Base-by-base conservation (phyloP, 257 asterid genomes). In the Nicotiana paniculata region DNA sequence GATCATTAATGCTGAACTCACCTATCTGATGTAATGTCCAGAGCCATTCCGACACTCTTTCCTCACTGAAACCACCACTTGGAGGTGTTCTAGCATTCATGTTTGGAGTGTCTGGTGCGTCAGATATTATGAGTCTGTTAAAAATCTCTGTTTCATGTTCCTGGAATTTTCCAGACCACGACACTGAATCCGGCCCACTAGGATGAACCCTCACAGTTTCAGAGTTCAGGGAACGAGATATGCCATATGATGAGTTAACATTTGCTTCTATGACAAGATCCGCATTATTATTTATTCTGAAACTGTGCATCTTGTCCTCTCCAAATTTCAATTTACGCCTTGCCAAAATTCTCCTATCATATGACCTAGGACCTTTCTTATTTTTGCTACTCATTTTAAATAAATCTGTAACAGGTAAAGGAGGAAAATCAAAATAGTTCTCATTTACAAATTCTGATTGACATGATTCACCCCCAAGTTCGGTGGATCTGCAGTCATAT, bases 1-100 rank as follows among this genome's bases (percentile, higher is more conserved):
- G 55, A 65, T 11, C 76, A 51, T 21, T 81, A 66, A 81, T 81
- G 26, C 63, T 51, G 63, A 75, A 51, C 63, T 82, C 87, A 94
- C 99, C 98, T 87, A 96, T 96, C 82, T 92, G 93, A 85, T 96
- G 99, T 84, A 96, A 89, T 70, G 98, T 94, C 99, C 99, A 96
- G 70, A 94, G 99, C 99, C 99, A 96, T 86, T 96, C 98, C 37
- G 99, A 93, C 68, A 90, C 97, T 88, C 89, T 93, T 70, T 92
- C 97, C 75, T 90, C 97, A 81, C 90, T 84, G 58, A 88, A 81
- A 86, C 86, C 85, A 86, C 87, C 92, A 77, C 84, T 93, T 74
- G 89, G 93, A 82, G 97, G 86, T 79, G 89, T 64, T 77, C 87
- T 85, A 58, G 81, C 86, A 86, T 82, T 84, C n/a, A 79, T 76